These are phyloP conservation scores for Chytriomyces sp. DNA, from an alignment of 192 early-diverging fungal species.

Conservation along the genomic window DNA sequence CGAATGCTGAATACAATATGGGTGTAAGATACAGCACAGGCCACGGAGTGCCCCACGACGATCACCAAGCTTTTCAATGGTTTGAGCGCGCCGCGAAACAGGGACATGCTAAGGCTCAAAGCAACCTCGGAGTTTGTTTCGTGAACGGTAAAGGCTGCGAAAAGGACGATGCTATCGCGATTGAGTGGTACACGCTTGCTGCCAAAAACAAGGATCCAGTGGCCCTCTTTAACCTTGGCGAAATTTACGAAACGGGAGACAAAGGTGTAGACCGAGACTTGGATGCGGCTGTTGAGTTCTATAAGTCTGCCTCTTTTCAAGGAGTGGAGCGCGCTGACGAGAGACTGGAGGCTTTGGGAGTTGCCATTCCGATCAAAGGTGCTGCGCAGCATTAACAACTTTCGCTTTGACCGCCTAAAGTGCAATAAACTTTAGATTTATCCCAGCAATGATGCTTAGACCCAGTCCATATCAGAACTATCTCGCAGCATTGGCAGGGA, in stretches of 20 bases:
- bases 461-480: too few species aligned
- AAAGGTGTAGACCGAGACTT: neutral
- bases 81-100: neutral
- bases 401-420: too few species aligned
- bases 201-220: neutral
- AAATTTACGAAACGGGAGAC: neutral
- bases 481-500: too few species aligned
- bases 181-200: neutral
- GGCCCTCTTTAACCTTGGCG: neutral
- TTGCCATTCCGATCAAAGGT: neutral
- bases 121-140: neutral
- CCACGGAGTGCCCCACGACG: neutral
- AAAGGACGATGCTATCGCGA: neutral
- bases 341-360: neutral
- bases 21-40: neutral
- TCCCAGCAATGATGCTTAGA: too few species aligned
- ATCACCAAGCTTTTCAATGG: neutral
- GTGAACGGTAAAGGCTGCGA: neutral
- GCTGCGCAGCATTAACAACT: too few species aligned
- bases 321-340: neutral
- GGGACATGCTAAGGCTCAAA: neutral
- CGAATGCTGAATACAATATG: neutral
- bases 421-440: too few species aligned
- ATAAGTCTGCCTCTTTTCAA: neutral
- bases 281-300: neutral